Evolutionary conservation across 2,329 filamentous ascomycete genomes (phyloP).

Genomic region (Septoria petroselini): DNA sequence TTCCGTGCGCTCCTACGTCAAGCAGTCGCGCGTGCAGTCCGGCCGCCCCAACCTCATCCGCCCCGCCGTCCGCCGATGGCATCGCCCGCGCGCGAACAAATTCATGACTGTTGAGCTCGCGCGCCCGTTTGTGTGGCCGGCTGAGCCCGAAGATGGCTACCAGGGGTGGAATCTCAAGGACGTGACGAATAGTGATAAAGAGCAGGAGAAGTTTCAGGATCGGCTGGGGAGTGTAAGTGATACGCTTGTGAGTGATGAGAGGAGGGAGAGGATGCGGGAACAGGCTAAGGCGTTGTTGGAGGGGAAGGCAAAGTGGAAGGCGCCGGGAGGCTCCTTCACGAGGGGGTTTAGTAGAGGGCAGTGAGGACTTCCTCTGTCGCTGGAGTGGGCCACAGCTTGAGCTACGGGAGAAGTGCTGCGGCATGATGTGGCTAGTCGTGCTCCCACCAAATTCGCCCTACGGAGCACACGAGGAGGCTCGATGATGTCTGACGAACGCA

Average conservation of each 20-base stretch:
- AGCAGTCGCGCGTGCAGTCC: slow-evolving; percentile 62
- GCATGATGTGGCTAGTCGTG: too few relatives aligned
- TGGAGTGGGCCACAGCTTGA: too few relatives aligned
- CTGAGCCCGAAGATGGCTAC: slow-evolving; percentile 55
- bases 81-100: slow-evolving; percentile 72
- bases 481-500: too few relatives aligned
- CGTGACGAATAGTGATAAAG: slow-evolving; percentile 30
- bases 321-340: neutral
- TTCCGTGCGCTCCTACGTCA: slow-evolving; percentile 75
- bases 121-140: slow-evolving; percentile 84
- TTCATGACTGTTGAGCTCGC: slow-evolving; percentile 92
- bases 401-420: too few relatives aligned
- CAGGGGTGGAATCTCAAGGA: slow-evolving; percentile 47
- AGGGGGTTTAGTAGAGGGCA: slow-evolving; percentile 3
- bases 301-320: slow-evolving; percentile 59
- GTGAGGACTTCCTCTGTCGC: too few relatives aligned
- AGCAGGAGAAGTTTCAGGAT: slow-evolving; percentile 42
- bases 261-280: slow-evolving; percentile 49
- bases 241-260: slow-evolving; percentile 41
- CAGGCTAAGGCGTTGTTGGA: slow-evolving; percentile 63
- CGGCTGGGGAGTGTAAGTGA: slow-evolving; percentile 37
- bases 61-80: slow-evolving; percentile 51
- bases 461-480: too few relatives aligned
- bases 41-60: slow-evolving; percentile 37
- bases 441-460: too few relatives aligned